Evolutionary conservation across 208 protist species (phyloP).

Genomic region (Endotrypanum monterogeii): DNA sequence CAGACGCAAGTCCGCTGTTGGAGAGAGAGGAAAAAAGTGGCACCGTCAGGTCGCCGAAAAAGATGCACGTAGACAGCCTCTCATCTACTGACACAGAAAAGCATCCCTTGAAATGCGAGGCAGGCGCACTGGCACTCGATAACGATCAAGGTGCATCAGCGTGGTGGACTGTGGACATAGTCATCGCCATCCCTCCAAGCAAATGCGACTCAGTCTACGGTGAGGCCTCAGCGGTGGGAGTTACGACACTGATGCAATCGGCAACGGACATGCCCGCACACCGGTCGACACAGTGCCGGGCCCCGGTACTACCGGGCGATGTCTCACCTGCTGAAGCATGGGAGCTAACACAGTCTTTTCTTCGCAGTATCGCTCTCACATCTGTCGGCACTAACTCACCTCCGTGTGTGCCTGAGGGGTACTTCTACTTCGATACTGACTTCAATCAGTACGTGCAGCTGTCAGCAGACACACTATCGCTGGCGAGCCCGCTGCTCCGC

Average conservation of each 20-base stretch:
- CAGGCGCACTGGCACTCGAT: neutral
- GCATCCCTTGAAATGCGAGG: neutral
- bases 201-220: constrained; percentile 2
- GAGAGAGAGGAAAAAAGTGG: neutral
- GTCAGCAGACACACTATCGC: constrained; percentile 34
- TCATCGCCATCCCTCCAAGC: constrained; percentile 1
- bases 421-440: constrained; percentile 58
- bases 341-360: constrained; percentile 29
- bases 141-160: neutral
- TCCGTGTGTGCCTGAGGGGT: constrained; percentile 24
- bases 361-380: constrained; percentile 28
- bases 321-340: constrained; percentile 18
- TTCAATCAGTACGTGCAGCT: constrained; percentile 49
- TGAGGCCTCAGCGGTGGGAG: neutral
- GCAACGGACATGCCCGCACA: constrained; percentile 21
- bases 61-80: neutral
- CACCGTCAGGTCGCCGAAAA: neutral
- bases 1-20: neutral
- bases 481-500: constrained; percentile 30
- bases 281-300: constrained; percentile 27
- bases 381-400: constrained; percentile 10
- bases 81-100: neutral
- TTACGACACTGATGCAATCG: constrained; percentile 15
- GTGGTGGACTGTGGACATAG: constrained; percentile 37
- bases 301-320: constrained; percentile 29